Percentiles rank a stretch among this genome's conserved stretches.
Evolutionary conservation across 495 filamentous ascomycete genomes (phyloP).

Genomic region (Venustampulla echinocandica): DNA sequence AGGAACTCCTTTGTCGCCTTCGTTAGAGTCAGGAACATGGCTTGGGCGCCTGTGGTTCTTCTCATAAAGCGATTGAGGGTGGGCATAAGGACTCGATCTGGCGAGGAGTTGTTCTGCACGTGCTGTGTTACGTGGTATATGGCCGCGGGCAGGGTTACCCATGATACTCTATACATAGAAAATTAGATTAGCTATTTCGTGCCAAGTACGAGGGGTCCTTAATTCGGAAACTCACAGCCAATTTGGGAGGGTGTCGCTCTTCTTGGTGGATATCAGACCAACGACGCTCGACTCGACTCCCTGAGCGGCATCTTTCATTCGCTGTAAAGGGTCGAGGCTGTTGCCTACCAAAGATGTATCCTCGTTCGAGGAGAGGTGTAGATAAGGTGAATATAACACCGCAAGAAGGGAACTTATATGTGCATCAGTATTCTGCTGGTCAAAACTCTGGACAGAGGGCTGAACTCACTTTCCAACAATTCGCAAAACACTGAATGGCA

Average conservation of each 20-base stretch:
- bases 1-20: constrained; percentile 7
- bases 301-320: constrained; percentile 10
- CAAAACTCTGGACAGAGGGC: not conserved
- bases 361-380: constrained; percentile 6
- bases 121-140: constrained; percentile 8
- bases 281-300: constrained; percentile 6
- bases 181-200: too few species aligned
- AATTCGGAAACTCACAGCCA: constrained; percentile 8
- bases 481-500: constrained; percentile 4
- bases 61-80: constrained; percentile 1
- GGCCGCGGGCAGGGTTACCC: constrained; percentile 6
- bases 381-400: constrained; percentile 9
- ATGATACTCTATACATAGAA: constrained; percentile 1
- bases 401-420: constrained; percentile 3
- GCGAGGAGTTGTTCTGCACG: constrained; percentile 2
- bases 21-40: constrained; percentile 1
- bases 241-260: constrained; percentile 8
- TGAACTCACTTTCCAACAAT: constrained; percentile 9
- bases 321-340: constrained; percentile 4
- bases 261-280: constrained; percentile 8
- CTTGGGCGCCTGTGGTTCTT: constrained; percentile 6
- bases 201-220: too few species aligned
- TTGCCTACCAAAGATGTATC: not conserved
- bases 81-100: constrained; percentile 8
- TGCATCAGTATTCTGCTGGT: not conserved